Base-by-base conservation (phyloP, 495 filamentous ascomycete genomes). In the Hypoxylon subgilvum region DNA sequence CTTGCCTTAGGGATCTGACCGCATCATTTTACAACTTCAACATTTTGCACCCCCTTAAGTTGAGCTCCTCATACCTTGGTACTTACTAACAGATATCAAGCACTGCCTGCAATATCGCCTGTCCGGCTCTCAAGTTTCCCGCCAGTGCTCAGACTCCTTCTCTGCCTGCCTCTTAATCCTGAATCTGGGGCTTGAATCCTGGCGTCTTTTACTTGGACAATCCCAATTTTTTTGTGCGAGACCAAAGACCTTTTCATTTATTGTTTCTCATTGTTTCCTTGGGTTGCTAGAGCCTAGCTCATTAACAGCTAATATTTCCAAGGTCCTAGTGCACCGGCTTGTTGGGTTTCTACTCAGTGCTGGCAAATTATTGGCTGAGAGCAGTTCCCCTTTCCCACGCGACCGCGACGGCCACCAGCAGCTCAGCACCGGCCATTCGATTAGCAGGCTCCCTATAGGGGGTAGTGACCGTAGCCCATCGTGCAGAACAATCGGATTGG, bases 401-500 rank as follows among this genome's bases (percentile, higher is more conserved):
- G 38, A 53, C 50, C 32, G 53, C 49, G 49, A 55, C 54, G 38
- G 53, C 42, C 42, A 52, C 36, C 43, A 63, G 48, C 47, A 63
- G 41, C 43, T 22, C 39, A 18, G 38, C 16, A 18, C 45, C 52
- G 30, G 36, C 16, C 43, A 39, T 50, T 49, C 4, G 18, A 53
- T 63, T 58, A 57, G 53, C 58, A 48, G 53, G 32, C 28, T 40
- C 36, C 36, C 47, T 48, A 52, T 47, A 52, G 60, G 48, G 52
- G 53, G 31, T 12, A 4, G 6, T 34, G 31, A 12, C 5, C 3
- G n/a, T 13, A n/a, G 38, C 43, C 39, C 22, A 41, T 22, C 32
- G 23, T 30, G 36, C 43, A 46, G 36, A 19, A 31, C 25, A 22
- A 50, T 27, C n/a, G 42, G 44, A 63, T 63, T 63, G 59, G 52